Conservation (phyloP, 768 basidiomycete genomes). For the Rhodotorula toruloides region DNA sequence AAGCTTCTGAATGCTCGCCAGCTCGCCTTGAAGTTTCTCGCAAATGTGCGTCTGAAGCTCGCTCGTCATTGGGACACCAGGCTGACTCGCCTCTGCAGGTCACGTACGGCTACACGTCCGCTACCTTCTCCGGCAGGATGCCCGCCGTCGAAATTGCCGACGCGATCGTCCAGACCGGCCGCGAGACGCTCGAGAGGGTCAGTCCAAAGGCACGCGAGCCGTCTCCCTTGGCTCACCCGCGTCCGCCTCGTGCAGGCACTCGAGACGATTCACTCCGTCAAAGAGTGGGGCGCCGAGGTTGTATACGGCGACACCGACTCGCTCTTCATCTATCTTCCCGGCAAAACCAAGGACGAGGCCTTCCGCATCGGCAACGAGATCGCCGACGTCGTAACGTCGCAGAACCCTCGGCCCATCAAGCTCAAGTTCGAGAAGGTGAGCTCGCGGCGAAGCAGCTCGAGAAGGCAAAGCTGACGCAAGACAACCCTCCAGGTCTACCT, state of each 20-base stretch:
- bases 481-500: slow-evolving; percentile 67
- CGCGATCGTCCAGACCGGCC: slow-evolving; percentile 91
- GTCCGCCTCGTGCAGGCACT: slow-evolving; percentile 60
- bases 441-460: neutral
- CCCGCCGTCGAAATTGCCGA: slow-evolving; percentile 97
- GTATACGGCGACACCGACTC: slow-evolving; percentile 99
- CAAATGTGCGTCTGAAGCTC: slow-evolving; percentile 57
- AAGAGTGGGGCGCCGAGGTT: slow-evolving; percentile 83
- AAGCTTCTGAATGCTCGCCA: slow-evolving; percentile 84
- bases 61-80: neutral
- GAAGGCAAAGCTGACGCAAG: neutral
- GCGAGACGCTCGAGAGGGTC: slow-evolving; percentile 92
- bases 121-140: slow-evolving; percentile 93
- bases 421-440: slow-evolving; percentile 94
- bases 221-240: neutral
- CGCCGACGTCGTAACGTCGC: slow-evolving; percentile 72
- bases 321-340: slow-evolving; percentile 82
- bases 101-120: slow-evolving; percentile 93
- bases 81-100: slow-evolving; percentile 3
- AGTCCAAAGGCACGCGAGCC: slow-evolving; percentile 10
- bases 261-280: slow-evolving; percentile 63
- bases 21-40: slow-evolving; percentile 84
- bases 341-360: slow-evolving; percentile 86
- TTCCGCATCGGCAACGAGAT: slow-evolving; percentile 91
- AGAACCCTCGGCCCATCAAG: slow-evolving; percentile 86